phyloP scores from a whole-genome alignment of 2,329 filamentous ascomycete species.

The Colletotrichum orbiculare region DNA sequence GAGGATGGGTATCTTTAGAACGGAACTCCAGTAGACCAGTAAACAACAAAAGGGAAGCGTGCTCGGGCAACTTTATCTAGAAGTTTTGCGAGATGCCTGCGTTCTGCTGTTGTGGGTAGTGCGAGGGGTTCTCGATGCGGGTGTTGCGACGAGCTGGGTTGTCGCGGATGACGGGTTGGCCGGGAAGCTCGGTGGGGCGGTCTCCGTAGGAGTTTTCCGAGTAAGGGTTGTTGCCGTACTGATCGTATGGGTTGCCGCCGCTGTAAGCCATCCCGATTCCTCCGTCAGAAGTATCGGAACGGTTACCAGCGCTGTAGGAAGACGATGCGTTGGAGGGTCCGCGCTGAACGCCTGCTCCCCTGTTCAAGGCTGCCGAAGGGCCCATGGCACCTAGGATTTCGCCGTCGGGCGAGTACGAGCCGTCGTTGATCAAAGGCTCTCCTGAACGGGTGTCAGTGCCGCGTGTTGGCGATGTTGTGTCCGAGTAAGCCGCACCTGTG shows the following conservation, averaged over 20 bases:
- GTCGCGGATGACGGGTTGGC: conserved; percentile 89
- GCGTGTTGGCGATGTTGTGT: conserved; percentile 76
- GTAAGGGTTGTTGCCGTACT: conserved; percentile 70
- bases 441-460: conserved; percentile 77
- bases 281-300: conserved; percentile 75
- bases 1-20: conserved; percentile 34
- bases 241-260: conserved; percentile 60
- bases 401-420: conserved; percentile 71
- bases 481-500: conserved; percentile 75
- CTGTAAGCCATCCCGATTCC: conserved; percentile 58
- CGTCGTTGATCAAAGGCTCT: conserved; percentile 70
- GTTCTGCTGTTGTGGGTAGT: conserved; percentile 92
- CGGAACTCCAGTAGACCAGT: conserved; percentile 26
- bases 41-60: conserved; percentile 16
- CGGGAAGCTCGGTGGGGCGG: conserved; percentile 56
- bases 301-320: conserved; percentile 85
- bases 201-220: conserved; percentile 55
- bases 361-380: conserved; percentile 73
- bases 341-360: conserved; percentile 78
- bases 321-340: conserved; percentile 97
- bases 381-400: conserved; percentile 88
- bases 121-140: conserved; percentile 89
- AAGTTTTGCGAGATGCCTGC: conserved; percentile 98
- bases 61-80: conserved; percentile 52
- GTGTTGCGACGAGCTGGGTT: conserved; percentile 94